Evolutionary conservation across 257 asterid genomes (phyloP), one percentile per base, ranked within the genome.

Genomic region (Salvia splendens): DNA sequence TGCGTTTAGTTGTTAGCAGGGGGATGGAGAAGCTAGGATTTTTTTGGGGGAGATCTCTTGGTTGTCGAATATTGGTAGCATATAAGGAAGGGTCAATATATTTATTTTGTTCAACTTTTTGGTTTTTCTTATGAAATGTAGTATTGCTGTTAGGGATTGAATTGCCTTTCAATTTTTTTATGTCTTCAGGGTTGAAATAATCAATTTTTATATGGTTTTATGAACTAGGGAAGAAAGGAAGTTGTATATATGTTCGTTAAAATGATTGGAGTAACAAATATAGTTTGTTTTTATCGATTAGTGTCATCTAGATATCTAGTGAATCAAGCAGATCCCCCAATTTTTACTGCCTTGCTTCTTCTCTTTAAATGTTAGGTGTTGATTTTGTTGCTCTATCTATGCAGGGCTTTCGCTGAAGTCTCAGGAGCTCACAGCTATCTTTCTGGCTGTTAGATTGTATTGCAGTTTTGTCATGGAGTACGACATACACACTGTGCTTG

Each of bases 401-500:
- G 82, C 90, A 87, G 95, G 95, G 69, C 82, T 87, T 80, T 87
- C 95, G 45, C 82, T 87, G 65, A 87, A 85, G 81, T 80, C 95
- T 41, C 95, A 87, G 82, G 92, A 83, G 80, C 82, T 87, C 68
- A 87, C 95, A 47, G 89, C 95, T 64, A 52, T 85, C 66, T 85
- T 87, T 75, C 46, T 83, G 76, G 89, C 92, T 74, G 92, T 83
- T 77, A 87, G 95, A 80, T 69, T 87, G 81, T 87, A 87, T 75
- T 87, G 95, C 59, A 87, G 95, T 78, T 73, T 87, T 71, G 95
- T 87, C 16, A 87, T 87, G 95, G 95, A 87, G 77, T 87, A 79
- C 40, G 95, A 87, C 77, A 87, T 87, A 66, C 95, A 87, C 83
- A 87, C 95, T 38, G 48, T 87, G 53, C 95, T 87, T 72, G 95